Conservation (phyloP, 2,329 filamentous ascomycete species). For the Lecanicillium sp. region DNA sequence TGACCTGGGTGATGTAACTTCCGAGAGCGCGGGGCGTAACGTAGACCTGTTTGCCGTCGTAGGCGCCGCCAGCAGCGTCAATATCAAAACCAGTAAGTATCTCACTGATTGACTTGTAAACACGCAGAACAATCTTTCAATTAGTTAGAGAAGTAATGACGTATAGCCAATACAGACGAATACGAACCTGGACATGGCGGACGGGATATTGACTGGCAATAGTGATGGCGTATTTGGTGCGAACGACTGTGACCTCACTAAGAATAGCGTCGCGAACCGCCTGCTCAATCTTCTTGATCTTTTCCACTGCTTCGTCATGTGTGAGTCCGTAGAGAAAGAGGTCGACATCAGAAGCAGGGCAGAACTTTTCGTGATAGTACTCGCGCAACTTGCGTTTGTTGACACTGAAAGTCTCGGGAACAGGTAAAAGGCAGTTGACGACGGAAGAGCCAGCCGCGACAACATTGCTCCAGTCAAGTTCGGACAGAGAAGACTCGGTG, state of each 20-base stretch:
- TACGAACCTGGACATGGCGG: conserved; percentile 61
- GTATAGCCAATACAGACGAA: no score
- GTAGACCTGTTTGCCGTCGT: conserved; percentile 75
- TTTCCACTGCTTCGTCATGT: conserved; percentile 71
- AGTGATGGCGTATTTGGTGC: conserved; percentile 82
- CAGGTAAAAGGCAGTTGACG: conserved; percentile 69
- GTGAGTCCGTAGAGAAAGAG: conserved; percentile 76
- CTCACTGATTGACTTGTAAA: conserved; percentile 78
- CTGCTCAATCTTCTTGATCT: conserved; percentile 76
- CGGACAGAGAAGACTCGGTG: conserved; percentile 68
- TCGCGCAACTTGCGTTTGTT: conserved; percentile 59
- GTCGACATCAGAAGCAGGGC: conserved; percentile 80
- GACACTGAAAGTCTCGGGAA: conserved; percentile 53
- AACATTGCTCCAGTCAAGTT: conserved; percentile 77
- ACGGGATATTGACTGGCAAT: conserved; percentile 80
- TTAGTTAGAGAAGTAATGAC: no score
- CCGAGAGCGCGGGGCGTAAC: conserved; percentile 69
- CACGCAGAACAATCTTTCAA: conserved; percentile 69
- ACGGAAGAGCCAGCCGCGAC: conserved; percentile 77
- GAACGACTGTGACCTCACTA: conserved; percentile 75
- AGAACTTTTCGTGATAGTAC: conserved; percentile 78
- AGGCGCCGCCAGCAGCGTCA: conserved; percentile 75
- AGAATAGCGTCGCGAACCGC: conserved; percentile 71
- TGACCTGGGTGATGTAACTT: conserved; percentile 76
- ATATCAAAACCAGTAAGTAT: conserved; percentile 87